Base-by-base conservation (phyloP, 192 early-diverging fungal genomes). In the Haplosporangium gracile region DNA sequence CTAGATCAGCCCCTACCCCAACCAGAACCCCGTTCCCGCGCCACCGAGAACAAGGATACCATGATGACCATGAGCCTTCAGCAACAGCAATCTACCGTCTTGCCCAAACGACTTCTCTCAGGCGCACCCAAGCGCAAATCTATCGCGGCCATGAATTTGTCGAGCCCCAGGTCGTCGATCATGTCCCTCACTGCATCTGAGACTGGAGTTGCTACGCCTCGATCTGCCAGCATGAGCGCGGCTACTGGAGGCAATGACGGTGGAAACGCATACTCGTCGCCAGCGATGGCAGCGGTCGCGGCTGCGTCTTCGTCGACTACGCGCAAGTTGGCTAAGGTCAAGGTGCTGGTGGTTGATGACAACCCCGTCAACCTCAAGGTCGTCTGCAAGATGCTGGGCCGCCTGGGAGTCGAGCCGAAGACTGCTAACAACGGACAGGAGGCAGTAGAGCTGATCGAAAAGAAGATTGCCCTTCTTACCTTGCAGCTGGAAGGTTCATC, bases 321-420 rank as follows among this genome's bases (percentile, higher is more conserved):
- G 57, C 42, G 72, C 1, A 80, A 76, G 72, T 24, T 86, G 79
- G 75, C 75, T 72, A 86, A 75, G 42, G 40, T 86, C 36, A 80
- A 68, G 49, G 84, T 86, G 4, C 29, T 90, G n/a, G 77, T 91
- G n/a, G 85, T 91, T 11, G 90, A 91, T 53, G 89, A 88, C 49
- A 91, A 91, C 79, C 85, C 81, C 1, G 81, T 91, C 34, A 89
- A 89, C 78, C 85, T 86, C 53, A 80, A 87, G 74, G 89, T 90
- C 32, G 70, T 84, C 57, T 68, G 68, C 39, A 86, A 78, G 72
- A 83, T 90, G 88, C 57, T 90, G 8, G 79, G 70, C 2, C 83
- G 88, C 1, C 38, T 84, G 1, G 89, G 88, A 1, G 71, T 90
- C 11, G 69, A 78, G 15, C 78, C 80, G 6, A 76, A 87, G 42